Base-by-base conservation (phyloP, 768 basidiomycete genomes). In the Psilocybe subaeruginosa region DNA sequence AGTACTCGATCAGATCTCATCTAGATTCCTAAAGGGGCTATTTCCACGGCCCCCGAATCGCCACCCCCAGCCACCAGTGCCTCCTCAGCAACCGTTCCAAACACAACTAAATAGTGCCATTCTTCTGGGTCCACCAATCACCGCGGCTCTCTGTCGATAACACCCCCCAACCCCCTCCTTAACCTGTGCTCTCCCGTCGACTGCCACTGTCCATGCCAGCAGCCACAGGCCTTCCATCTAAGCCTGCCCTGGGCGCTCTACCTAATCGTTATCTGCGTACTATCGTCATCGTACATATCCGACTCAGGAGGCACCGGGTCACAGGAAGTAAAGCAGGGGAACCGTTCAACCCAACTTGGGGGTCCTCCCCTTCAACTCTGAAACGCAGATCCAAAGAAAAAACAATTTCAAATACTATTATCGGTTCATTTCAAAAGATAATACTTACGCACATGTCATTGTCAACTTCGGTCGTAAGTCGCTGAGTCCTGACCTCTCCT, bases 71-170 rank as follows among this genome's bases (percentile, higher is more conserved):
- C 8, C 67, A 75, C 70, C 46, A 57, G n/a, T 0, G 48, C 47
- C 70, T 65, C 76, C 74, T 74, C 68, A 65, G 29, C 50, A 52
- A 52, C 48, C 41, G 52, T 31, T 16, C 59, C 59, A 60, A 60
- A 60, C 59, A 60, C 27, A 23, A 3, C 31, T 55, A 66, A 63
- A 71, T 66, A 68, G 50, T 60, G 57, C 75, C 76, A 53, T 54
- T 72, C 46, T 55, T 61, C 54, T 71, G 76, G 76, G 62, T 72
- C 70, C 48, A 48, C 61, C 68, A 64, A 58, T 60, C 64, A 61
- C 62, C 60, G 61, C 61, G 61, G 61, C 41, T 58, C 43, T 49
- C 62, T 47, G 58, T 62, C 49, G 39, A 66, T 49, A 27, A 19
- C 43, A 45, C 52, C 50, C 30, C 46, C 55, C 51, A 17, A n/a